These are phyloP conservation scores for Scutellaria baicalensis DNA, from an alignment of 257 asterid genomes.

Conservation along the genomic window DNA sequence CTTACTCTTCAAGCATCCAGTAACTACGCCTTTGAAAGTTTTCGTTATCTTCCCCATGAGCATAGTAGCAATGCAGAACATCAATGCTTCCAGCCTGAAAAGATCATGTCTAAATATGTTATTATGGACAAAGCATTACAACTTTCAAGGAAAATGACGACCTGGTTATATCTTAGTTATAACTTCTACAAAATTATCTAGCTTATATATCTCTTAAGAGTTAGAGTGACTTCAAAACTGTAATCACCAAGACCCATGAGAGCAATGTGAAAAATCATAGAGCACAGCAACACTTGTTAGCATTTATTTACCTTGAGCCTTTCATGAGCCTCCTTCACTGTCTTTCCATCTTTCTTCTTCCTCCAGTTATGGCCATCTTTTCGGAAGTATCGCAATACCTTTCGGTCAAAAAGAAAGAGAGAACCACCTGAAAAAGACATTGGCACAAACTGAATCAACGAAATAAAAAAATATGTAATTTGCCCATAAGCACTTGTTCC, in stretches of 20 bases:
- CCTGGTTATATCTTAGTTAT: background rate
- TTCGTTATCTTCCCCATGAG: conserved; percentile 86
- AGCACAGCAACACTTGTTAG: conserved; percentile 5
- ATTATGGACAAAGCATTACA: conserved; percentile 17
- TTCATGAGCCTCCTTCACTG: conserved; percentile 96
- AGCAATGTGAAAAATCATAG: conserved; percentile 6
- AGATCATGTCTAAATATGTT: conserved; percentile 14
- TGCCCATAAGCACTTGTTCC: background rate
- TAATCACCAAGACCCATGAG: background rate
- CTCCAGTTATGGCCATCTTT: conserved; percentile 98
- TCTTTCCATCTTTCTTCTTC: conserved; percentile 90
- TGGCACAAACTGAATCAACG: conserved; percentile 1
- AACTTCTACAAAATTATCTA: background rate
- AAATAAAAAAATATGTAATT: background rate
- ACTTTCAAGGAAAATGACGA: conserved; percentile 5
- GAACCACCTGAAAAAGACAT: conserved; percentile 62
- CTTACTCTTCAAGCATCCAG: conserved; percentile 99
- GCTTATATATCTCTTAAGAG: background rate
- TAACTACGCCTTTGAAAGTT: conserved; percentile 94
- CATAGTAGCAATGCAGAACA: conserved; percentile 92
- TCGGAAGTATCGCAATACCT: conserved; percentile 78
- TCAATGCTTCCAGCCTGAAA: conserved; percentile 85
- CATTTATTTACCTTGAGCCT: conserved; percentile 68
- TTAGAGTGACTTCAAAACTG: conserved; percentile 9
- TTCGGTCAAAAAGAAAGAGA: conserved; percentile 90